Evolutionary conservation across 257 asterid species (phyloP), one percentile per base, ranked within the genome.

Genomic region (Solanum paucissectum): DNA sequence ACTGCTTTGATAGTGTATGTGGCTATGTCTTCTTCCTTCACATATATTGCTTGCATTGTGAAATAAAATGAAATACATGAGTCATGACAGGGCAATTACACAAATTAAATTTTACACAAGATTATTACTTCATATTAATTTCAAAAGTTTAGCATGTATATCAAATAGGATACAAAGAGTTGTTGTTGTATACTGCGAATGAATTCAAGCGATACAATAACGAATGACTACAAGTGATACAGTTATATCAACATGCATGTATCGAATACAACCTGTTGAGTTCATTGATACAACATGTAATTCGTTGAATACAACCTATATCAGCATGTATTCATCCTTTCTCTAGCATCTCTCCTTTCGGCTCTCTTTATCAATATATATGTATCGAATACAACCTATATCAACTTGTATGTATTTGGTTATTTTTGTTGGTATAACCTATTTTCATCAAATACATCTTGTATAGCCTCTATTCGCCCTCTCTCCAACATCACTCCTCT

Each of bases 1-100:
- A 90, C 93, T 5, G 95, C 90, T 86, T 87, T 94, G 40, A 95
- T 93, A 55, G 98, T 93, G 88, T 90, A 96, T 1, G 92, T 88
- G 0, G 92, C 95, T 37, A 95, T 94, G 86, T 94, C 97, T 10
- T 83, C 88, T 85, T 95, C 98, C 9, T 87, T 92, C 60, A 92
- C 95, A 88, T 91, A 91, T 32, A 92, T 94, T 34, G 93, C 98
- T 38, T 72, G 9, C 82, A 74, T 74, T 36, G 82, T 74, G 58
- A 76, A 7, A 75, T 38, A n/a, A 44, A 76, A 76, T 23, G 33
- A 33, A 32, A 3, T 32, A 71, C 77, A 68, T 27, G 36, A 32
- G 42, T 71, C 42, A 60, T 23, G 64, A 6, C 64, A 55, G 62
- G 62, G 60, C 3, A 18, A 18, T 52, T 52, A 52, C 62, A 52